Percentiles rank a stretch among this genome's conserved stretches.
Evolutionary conservation across 2,329 filamentous ascomycete species (phyloP).

Genomic region (Ophiostoma novo-ulmi): DNA sequence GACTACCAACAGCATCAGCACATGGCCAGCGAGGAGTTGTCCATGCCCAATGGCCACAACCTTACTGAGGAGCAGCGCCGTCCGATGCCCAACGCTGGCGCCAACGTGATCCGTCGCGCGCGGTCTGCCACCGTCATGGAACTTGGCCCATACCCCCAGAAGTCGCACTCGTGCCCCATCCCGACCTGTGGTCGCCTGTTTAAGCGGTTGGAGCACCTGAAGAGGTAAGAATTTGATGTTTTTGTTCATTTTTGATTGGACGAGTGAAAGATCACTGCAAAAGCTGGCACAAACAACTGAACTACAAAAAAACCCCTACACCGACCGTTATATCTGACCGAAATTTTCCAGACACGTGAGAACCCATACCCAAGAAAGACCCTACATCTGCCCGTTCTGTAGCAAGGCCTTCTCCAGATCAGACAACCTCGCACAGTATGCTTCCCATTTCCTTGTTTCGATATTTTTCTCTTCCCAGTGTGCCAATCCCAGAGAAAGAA

Average conservation of each 20-base stretch:
- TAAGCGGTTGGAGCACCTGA: slow-evolving; percentile 98
- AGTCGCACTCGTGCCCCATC: slow-evolving; percentile 98
- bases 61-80: slow-evolving; percentile 59
- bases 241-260: slow-evolving; percentile 20
- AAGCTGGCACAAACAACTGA: background rate
- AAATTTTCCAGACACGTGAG: slow-evolving; percentile 77
- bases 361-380: slow-evolving; percentile 98
- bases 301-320: slow-evolving; percentile 27
- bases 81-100: slow-evolving; percentile 60
- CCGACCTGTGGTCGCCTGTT: slow-evolving; percentile 94
- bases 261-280: slow-evolving; percentile 14
- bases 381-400: slow-evolving; percentile 95
- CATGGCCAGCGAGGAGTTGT: slow-evolving; percentile 59
- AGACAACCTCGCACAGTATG: slow-evolving; percentile 97
- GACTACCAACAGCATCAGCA: slow-evolving; percentile 53
- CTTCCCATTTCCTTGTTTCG: slow-evolving; percentile 39
- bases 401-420: slow-evolving; percentile 98
- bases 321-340: slow-evolving; percentile 32
- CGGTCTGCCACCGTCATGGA: slow-evolving; percentile 96
- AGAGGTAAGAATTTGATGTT: slow-evolving; percentile 66
- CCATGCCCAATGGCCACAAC: slow-evolving; percentile 44
- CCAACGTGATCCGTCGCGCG: slow-evolving; percentile 78
- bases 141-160: slow-evolving; percentile 90
- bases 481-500: slow-evolving; percentile 28
- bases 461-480: slow-evolving; percentile 34